These are phyloP conservation scores for Hemileia vastatrix DNA, from an alignment of 1,284 basidiomycete genomes.

Conservation along the genomic window DNA sequence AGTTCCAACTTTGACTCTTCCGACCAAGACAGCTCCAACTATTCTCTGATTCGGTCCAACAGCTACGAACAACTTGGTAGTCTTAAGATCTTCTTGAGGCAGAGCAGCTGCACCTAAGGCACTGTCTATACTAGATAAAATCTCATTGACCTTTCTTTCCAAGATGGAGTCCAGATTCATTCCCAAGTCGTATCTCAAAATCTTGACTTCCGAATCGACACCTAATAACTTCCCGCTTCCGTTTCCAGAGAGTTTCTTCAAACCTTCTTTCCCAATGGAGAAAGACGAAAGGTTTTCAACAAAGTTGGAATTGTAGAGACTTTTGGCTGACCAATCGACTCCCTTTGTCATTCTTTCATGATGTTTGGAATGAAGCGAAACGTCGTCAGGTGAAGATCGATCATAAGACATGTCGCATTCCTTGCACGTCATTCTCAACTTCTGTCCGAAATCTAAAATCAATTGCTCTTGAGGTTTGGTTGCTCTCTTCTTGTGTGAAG, in stretches of 20 bases:
- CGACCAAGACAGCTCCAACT: slow-evolving; percentile 29
- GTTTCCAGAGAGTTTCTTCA: neutral
- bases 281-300: neutral
- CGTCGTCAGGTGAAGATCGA: slow-evolving; percentile 33
- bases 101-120: slow-evolving; percentile 33
- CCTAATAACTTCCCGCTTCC: neutral
- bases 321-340: slow-evolving; percentile 33
- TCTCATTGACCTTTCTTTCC: slow-evolving; percentile 25
- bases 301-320: slow-evolving; percentile 9
- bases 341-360: slow-evolving; percentile 33
- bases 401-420: too few species aligned
- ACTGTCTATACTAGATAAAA: slow-evolving; percentile 30
- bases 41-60: slow-evolving; percentile 26
- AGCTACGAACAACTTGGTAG: slow-evolving; percentile 31
- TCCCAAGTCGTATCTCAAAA: slow-evolving; percentile 29
- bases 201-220: slow-evolving; percentile 13
- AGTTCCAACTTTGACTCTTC: slow-evolving; percentile 24
- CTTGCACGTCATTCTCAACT: too few species aligned
- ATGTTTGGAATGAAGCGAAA: slow-evolving; percentile 29
- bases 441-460: too few species aligned
- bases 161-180: slow-evolving; percentile 24
- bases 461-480: too few species aligned
- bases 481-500: too few species aligned
- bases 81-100: slow-evolving; percentile 14
- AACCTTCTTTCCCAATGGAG: neutral